Evolutionary conservation across 2,329 filamentous ascomycete genomes (phyloP), one percentile per base, ranked within the genome.

Genomic region (Aspergillus tanneri): DNA sequence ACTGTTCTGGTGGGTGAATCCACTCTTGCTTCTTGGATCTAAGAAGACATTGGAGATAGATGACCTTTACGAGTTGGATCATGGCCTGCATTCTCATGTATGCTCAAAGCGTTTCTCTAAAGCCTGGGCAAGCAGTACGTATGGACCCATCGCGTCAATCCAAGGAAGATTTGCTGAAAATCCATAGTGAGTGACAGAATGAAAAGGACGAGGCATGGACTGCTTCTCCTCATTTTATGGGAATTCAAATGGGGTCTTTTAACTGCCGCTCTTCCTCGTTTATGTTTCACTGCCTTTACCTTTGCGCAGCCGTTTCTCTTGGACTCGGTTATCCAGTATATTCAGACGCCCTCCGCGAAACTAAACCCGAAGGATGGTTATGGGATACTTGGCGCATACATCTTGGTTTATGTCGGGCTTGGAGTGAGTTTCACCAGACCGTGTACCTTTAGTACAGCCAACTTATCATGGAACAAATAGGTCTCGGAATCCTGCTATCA

Each of bases 1-100:
- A 0, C 62, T 79, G 10, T 82, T 82, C 56, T 75, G 71, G 67
- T 82, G 79, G 79, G 61, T 81, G 41, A 80, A 76, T 48, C 69
- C 71, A 2, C 59, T 83, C 5, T 75, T 84, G 34, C 68, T 68
- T 21, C 62, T 65, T 12, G 78, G 79, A 0, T 80, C 73, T 62
- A 70, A 62, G 4, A 74, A 69, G 5, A 52, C 68, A 3, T 54
- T 80, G 5, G 55, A 60, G 0, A 63, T 78, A 0, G 70, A 74
- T 6, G 76, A 78, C 47, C 64, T 78, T 3, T 74, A 62, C 51
- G 51, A 62, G 0, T 59, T 78, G 25, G 76, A 79, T 49, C 74
- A 76, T 46, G 62, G 73, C 43, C 54, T 78, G 9, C 51, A 60
- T 7, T 74, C 75, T 0, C 69, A 70, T 43, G 66, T 68, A 41